Evolutionary conservation across 1,284 basidiomycete genomes (phyloP), one percentile per base, ranked within the genome.

Genomic region (Austroboletus novae-zelandiae): DNA sequence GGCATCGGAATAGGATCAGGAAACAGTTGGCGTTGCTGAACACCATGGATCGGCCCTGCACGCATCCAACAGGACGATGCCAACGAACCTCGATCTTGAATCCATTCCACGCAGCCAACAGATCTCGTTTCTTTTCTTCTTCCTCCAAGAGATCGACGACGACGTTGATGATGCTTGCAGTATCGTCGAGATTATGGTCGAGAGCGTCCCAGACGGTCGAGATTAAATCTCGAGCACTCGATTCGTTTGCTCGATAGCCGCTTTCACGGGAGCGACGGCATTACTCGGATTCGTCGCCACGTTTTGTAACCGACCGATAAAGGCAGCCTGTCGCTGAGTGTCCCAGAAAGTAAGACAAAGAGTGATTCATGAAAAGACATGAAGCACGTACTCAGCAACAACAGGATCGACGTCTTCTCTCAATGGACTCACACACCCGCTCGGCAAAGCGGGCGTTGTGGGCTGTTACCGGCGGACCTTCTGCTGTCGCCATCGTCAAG

Each of bases 191-290:
- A 57, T 91, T 81, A 35, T 80, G 74, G 57, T 95, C 91, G 14
- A 97, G 74, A 17, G 97, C 79, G 59, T 85, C 89, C 81, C 86
- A 94, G 11, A 96, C 77, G 0, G 91, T 96, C 39, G 87, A 87
- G 43, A 98, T 84, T 60, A 98, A 75, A 68, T 97, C 94, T 11
- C 84, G 76, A 1, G 92, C 89, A 20, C 79, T 83, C 14, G 84
- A 85, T 66, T 99, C 95, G 47, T 84, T 84, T 7, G 79, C 73
- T 39, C 84, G 81, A 71, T 88, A 98, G 94, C 86, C 15, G 88
- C 80, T 57, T 86, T 86, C 59, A 95, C 86, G 0, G 89, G 88
- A 1, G 87, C 76, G 4, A 90, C 72, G 7, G 91, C 94, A 23
- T 75, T 81, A 10, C 78, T 74, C 0, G 91, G 85, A 54, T 91